Conservation (phyloP, 352 stramenopile species). For the Phytophthora constricta region DNA sequence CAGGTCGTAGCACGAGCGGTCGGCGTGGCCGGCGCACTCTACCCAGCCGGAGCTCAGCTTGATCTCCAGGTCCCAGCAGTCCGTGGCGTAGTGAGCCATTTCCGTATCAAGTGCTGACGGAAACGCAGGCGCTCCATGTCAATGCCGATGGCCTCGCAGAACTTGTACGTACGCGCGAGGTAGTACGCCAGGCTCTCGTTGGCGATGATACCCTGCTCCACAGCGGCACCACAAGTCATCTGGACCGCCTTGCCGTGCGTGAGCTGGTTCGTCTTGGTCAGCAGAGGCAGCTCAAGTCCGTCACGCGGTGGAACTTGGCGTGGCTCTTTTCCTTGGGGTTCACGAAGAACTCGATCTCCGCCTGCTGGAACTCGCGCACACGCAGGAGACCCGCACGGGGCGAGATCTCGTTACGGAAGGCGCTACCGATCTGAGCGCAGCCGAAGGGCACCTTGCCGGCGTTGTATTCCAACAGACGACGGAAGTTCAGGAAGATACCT, state of each 20-base stretch:
- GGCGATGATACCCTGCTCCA: slow-evolving; percentile 94
- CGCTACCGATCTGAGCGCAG: slow-evolving; percentile 87
- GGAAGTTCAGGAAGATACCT: slow-evolving; percentile 99
- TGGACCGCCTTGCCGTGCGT: slow-evolving; percentile 96
- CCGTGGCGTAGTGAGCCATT: slow-evolving; percentile 99
- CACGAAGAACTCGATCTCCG: slow-evolving; percentile 99
- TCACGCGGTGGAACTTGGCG: slow-evolving; percentile 94
- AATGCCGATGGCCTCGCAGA: slow-evolving; percentile 95
- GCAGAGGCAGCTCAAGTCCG: slow-evolving; percentile 88
- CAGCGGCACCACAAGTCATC: slow-evolving; percentile 92
- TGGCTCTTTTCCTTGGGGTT: slow-evolving; percentile 99
- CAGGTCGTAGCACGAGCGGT: slow-evolving; percentile 98
- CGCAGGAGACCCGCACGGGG: slow-evolving; percentile 96
- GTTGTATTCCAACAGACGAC: slow-evolving; percentile 98
- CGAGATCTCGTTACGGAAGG: slow-evolving; percentile 97
- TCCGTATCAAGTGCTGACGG: slow-evolving; percentile 99
- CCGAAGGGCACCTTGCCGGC: slow-evolving; percentile 91
- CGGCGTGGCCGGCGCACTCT: slow-evolving; percentile 98
- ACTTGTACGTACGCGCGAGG: slow-evolving; percentile 97
- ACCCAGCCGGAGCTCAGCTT: slow-evolving; percentile 98
- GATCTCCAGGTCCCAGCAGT: slow-evolving; percentile 99
- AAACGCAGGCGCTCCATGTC: slow-evolving; percentile 96
- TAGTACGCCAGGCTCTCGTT: slow-evolving; percentile 99
- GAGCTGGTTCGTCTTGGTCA: slow-evolving; percentile 95
- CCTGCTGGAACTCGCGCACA: slow-evolving; percentile 99